phyloP scores from a whole-genome alignment of 495 filamentous ascomycete species.

The Aspergillus diversus region DNA sequence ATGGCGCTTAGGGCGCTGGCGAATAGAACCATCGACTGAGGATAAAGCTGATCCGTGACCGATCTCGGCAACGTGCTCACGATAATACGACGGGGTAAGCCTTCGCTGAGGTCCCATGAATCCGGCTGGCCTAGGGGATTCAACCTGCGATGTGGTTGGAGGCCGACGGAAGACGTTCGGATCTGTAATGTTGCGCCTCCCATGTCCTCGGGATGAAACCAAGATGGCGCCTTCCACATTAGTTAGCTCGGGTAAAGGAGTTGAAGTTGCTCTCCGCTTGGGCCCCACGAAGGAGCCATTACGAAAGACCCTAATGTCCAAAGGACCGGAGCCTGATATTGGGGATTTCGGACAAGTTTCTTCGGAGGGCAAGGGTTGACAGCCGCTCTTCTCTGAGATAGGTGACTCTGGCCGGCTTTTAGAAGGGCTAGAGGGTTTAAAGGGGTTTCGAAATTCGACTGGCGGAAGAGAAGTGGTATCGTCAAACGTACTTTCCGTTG shows the following conservation, averaged over 20 bases:
- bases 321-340: conserved; percentile 24
- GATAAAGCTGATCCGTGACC: conserved; percentile 30
- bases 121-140: conserved; percentile 18
- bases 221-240: conserved; percentile 30
- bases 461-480: conserved; percentile 22
- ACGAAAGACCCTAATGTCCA: conserved; percentile 27
- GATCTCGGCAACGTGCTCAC: conserved; percentile 29
- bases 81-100: conserved; percentile 30
- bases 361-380: conserved; percentile 30
- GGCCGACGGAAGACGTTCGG: conserved; percentile 43
- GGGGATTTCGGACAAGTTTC: conserved; percentile 31
- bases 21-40: conserved; percentile 37
- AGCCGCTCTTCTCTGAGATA: conserved; percentile 16
- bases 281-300: conserved; percentile 37
- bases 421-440: conserved; percentile 23
- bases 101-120: conserved; percentile 19
- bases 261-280: conserved; percentile 43
- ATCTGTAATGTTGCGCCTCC: conserved; percentile 48
- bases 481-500: conserved; percentile 8
- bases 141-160: conserved; percentile 29
- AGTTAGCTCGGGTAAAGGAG: conserved; percentile 31
- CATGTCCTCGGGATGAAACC: conserved; percentile 27
- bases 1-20: conserved; percentile 46
- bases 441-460: conserved; percentile 43
- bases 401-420: conserved; percentile 11